Percentiles rank a stretch among this genome's conserved stretches.
Evolutionary conservation across 768 basidiomycete genomes (phyloP).

Genomic region (Filobasidium floriforme): DNA sequence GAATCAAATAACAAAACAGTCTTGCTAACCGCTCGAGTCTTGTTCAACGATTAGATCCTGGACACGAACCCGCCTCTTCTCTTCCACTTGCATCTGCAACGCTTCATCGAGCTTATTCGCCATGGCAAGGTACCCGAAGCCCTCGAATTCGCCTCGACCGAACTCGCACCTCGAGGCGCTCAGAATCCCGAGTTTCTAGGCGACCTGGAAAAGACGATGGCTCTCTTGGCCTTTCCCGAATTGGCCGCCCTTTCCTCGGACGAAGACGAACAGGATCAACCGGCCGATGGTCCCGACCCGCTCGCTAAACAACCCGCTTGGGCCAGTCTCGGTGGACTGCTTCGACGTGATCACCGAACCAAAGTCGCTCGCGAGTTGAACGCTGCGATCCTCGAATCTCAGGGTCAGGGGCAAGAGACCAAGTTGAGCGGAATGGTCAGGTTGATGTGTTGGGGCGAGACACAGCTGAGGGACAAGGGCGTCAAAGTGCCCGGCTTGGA

Average conservation of each 20-base stretch:
- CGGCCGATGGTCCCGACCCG: slow-evolving; percentile 12
- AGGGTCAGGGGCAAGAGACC: slow-evolving; percentile 86
- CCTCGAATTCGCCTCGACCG: slow-evolving; percentile 80
- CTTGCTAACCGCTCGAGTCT: not conserved
- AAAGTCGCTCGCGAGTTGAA: slow-evolving; percentile 96
- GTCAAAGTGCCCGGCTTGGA: slow-evolving; percentile 16
- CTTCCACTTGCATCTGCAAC: slow-evolving; percentile 93
- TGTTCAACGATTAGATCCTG: slow-evolving; percentile 60
- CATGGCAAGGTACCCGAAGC: slow-evolving; percentile 70
- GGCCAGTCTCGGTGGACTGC: slow-evolving; percentile 45
- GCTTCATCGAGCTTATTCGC: slow-evolving; percentile 88
- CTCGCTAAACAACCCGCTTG: slow-evolving; percentile 7
- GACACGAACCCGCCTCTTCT: slow-evolving; percentile 89
- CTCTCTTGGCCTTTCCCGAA: slow-evolving; percentile 57
- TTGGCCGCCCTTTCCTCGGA: slow-evolving; percentile 32
- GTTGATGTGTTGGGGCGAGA: slow-evolving; percentile 82
- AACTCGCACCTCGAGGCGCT: slow-evolving; percentile 89
- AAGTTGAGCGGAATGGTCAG: slow-evolving; percentile 76
- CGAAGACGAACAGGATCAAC: slow-evolving; percentile 1
- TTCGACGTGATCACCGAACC: slow-evolving; percentile 79
- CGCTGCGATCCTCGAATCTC: slow-evolving; percentile 82
- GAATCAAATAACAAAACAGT: not conserved
- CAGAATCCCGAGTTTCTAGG: slow-evolving; percentile 86
- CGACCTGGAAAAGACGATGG: slow-evolving; percentile 92
- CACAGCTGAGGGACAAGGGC: slow-evolving; percentile 55